Conservation (phyloP, 139 green algal genomes). For the Bryopsis sp. region DNA sequence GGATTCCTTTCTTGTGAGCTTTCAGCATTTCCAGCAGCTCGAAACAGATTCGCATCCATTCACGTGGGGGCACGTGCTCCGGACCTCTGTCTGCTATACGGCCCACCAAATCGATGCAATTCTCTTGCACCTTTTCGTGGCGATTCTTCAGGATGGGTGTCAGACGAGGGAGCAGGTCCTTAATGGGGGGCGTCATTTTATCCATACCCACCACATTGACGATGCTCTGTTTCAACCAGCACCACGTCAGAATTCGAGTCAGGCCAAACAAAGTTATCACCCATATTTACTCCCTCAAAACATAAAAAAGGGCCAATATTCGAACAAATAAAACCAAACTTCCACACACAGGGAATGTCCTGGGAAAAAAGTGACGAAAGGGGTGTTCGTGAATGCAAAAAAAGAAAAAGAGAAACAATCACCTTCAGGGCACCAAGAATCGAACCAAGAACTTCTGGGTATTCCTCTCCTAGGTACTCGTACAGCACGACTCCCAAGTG, state of each 20-base stretch:
- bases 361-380: too few species aligned
- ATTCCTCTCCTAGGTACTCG: constrained; percentile 96
- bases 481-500: constrained; percentile 95
- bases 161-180: constrained; percentile 95
- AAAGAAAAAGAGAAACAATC: background rate
- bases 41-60: constrained; percentile 99
- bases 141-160: constrained; percentile 98
- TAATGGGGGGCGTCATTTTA: constrained; percentile 98
- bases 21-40: constrained; percentile 99
- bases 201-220: constrained; percentile 97
- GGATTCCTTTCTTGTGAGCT: constrained; percentile 90
- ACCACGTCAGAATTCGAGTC: background rate
- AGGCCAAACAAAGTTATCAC: constrained; percentile 10
- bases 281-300: background rate
- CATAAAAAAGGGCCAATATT: background rate
- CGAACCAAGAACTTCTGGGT: constrained; percentile 92
- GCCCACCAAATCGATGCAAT: constrained; percentile 96
- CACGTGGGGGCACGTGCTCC: constrained; percentile 88
- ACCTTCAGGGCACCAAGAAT: constrained; percentile 92
- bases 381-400: too few species aligned
- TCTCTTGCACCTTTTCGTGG: constrained; percentile 87
- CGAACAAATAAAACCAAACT: too few species aligned
- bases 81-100: constrained; percentile 92
- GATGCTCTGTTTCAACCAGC: too few species aligned
- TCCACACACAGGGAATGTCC: too few species aligned